Base-by-base conservation (phyloP, 2,329 filamentous ascomycete genomes). In the Fusarium newnesense region DNA sequence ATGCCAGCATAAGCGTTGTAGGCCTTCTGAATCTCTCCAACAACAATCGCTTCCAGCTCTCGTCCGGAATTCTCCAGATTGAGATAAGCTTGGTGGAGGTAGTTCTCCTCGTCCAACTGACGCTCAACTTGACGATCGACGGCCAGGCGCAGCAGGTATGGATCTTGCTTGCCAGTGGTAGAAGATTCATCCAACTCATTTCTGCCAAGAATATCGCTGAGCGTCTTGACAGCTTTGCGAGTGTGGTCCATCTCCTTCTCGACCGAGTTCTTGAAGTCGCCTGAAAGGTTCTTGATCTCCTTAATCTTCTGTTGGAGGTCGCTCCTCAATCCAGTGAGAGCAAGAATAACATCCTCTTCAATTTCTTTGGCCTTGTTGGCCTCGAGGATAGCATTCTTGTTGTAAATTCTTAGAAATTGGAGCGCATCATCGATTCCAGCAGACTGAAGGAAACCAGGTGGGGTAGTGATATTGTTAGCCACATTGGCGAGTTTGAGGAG, bases 291-390 rank as follows among this genome's bases (percentile, higher is more conserved):
- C 84, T 97, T 97, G 85, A 99, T 99, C 83, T 99, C 96, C 83
- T 98, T 99, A 82, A 97, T 97, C 85, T 99, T 99, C 81, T 97
- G 94, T 70, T 93, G 93, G 24, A 99, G 86, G 81, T 99, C 96
- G 78, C 91, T 95, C 65, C 96, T 87, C 60, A 99, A 85, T 2
- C 95, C 95, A 5, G 92, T 94, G 63, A 99, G 86, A 59, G 96
- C 95, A 57, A 94, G 87, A 72, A 98, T 94, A 52, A 99, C 95
- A 79, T 98, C 96, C 70, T 92, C 91, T 80, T 98, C 94, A 64
- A 98, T 95, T 71, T 97, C 95, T 64, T 89, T 92, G 5, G 96
- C 94, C 83, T 97, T 98, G 82, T 92, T 94, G 19, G 94, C 91
- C 80, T 98, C 96, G 8, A 88, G 79, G 43, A 97, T 89, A 12